phyloP scores from a whole-genome alignment of 768 basidiomycete species.

The Leccinum barrowsii region DNA sequence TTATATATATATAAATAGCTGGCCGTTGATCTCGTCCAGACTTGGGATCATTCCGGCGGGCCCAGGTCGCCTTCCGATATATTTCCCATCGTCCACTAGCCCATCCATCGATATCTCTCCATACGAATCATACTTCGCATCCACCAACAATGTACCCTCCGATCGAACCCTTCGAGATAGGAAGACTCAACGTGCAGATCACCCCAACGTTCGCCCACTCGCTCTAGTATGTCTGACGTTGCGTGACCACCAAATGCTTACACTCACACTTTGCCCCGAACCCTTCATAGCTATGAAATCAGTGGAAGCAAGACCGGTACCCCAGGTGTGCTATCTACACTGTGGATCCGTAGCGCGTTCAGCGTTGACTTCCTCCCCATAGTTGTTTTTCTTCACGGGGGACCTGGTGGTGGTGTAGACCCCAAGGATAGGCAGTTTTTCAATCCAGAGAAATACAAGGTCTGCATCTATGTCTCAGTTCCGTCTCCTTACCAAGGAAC shows the following conservation, averaged over 20 bases:
- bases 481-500: conserved; percentile 2
- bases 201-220: conserved; percentile 47
- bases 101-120: conserved; percentile 19
- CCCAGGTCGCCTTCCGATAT: neutral
- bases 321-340: conserved; percentile 49
- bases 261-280: neutral
- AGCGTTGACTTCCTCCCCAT: conserved; percentile 1
- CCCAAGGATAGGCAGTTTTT: conserved; percentile 73
- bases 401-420: conserved; percentile 77
- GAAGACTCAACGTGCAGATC: conserved; percentile 66
- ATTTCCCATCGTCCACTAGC: conserved; percentile 9
- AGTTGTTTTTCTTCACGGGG: conserved; percentile 85
- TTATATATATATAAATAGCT: neutral
- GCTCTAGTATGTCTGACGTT: conserved; percentile 56
- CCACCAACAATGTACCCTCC: conserved; percentile 57
- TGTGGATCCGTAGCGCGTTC: neutral
- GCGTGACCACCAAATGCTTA: neutral
- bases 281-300: conserved; percentile 63
- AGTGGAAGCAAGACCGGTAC: conserved; percentile 73
- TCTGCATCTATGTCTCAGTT: conserved; percentile 19
- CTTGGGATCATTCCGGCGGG: conserved; percentile 5
- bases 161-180: conserved; percentile 61
- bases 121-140: neutral
- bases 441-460: conserved; percentile 83
- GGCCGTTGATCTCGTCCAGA: conserved; percentile 5